Base-by-base conservation (phyloP, 306 rosid species). In the Cyamopsis tetragonoloba region DNA sequence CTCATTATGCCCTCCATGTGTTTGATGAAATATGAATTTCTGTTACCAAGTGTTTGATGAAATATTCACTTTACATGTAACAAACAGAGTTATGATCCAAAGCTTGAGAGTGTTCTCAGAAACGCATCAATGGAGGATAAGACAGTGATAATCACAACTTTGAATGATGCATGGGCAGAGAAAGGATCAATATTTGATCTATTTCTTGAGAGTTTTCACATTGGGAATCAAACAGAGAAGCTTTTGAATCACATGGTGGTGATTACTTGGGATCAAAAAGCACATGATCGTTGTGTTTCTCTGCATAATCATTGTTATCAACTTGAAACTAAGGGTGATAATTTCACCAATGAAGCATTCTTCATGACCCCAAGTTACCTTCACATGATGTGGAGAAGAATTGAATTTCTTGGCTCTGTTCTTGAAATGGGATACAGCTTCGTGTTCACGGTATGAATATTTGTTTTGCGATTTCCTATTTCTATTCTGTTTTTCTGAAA, bases 141-240 rank as follows among this genome's bases (percentile, higher is more conserved):
- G 50, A 92, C 96, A 15, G 84, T 92, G 30, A 80, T 92, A 23
- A 9, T 92, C 4, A 88, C 98, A 19, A 92, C 93, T 1, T 13
- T 92, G 19, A 92, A 92, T 41, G 91, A 86, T 7, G 98, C 98
- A 17, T 92, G 98, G 98, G 92, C 92, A 2, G 86, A 86, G 41
- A 87, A 91, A 17, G 75, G 80, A 17, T 89, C 96, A 3, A 77
- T 92, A 67, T 84, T 89, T 19, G 98, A 92, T 34, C 65, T 86
- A 5, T 92, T 92, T 66, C 82, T 89, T 0, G 79, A 83, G 75
- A 89, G 98, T 59, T 92, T 92, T 67, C 64, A 62, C 0, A 23
- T 78, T 7, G 96, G 98, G 5, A 88, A 83, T 39, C 46, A 79
- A 24, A 92, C 96, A 5, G 0, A 74, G 27, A 65, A 76, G 68